Conservation (phyloP, 495 filamentous ascomycete genomes). For the Xylaria intraflava region DNA sequence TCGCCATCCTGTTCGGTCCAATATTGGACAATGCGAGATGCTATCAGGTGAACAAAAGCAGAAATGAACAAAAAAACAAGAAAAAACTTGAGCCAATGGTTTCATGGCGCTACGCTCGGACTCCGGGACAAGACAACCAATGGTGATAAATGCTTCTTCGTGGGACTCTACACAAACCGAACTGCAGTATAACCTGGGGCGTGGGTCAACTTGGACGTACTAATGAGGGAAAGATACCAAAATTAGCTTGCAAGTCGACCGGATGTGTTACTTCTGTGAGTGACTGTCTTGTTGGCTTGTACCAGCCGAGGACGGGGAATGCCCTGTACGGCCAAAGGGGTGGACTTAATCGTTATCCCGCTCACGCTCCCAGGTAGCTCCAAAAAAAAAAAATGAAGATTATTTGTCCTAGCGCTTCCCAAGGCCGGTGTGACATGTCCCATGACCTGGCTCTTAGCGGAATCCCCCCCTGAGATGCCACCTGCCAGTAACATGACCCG, state of each 20-base stretch:
- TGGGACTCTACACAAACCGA: constrained; percentile 1
- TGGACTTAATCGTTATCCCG: constrained; percentile 51
- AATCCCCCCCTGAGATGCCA: background rate
- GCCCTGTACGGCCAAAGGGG: constrained; percentile 71
- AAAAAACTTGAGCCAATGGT: background rate
- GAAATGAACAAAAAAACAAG: background rate
- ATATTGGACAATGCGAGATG: background rate
- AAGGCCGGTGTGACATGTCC: background rate
- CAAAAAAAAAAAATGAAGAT: constrained; percentile 17
- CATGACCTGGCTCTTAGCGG: background rate
- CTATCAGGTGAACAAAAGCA: background rate
- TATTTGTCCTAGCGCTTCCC: background rate
- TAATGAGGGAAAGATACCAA: constrained; percentile 98
- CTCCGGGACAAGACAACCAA: background rate
- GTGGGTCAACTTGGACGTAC: constrained; percentile 57
- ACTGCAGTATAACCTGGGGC: constrained; percentile 17
- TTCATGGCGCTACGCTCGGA: background rate
- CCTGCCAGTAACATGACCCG: background rate
- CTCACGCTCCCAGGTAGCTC: constrained; percentile 26
- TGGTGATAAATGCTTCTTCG: constrained; percentile 10
- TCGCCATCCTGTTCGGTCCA: background rate
- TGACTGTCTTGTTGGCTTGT: constrained; percentile 32
- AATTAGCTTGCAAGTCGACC: constrained; percentile 16
- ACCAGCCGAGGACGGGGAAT: constrained; percentile 64
- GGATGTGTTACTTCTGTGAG: constrained; percentile 24